These are phyloP conservation scores for Melanopsichium pennsylvanicum DNA, from an alignment of 1,284 basidiomycete genomes.

Conservation along the genomic window DNA sequence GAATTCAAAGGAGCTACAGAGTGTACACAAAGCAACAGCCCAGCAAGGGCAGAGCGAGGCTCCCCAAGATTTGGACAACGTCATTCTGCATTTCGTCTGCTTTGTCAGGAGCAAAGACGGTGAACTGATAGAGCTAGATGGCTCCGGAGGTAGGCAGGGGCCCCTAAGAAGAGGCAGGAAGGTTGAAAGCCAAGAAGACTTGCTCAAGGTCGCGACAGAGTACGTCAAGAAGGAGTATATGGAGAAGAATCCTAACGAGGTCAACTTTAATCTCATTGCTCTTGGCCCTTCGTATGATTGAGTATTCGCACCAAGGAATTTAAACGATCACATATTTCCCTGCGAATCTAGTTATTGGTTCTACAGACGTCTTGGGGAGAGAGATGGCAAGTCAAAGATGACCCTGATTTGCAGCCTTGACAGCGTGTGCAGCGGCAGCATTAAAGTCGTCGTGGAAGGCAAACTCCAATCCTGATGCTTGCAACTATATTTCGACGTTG, in stretches of 20 bases:
- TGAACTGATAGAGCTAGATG: constrained; percentile 61
- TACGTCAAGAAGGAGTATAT: constrained; percentile 61
- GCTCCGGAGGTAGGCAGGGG: constrained; percentile 51
- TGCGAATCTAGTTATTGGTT: too few species aligned
- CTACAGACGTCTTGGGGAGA: too few species aligned
- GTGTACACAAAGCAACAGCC: constrained; percentile 54
- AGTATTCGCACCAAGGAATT: background rate
- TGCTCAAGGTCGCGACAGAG: constrained; percentile 41
- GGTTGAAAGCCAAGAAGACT: constrained; percentile 37
- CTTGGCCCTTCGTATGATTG: constrained; percentile 37
- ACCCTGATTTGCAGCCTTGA: constrained; percentile 41
- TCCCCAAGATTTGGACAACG: constrained; percentile 56
- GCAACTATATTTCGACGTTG: constrained; percentile 2
- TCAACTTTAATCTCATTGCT: constrained; percentile 64
- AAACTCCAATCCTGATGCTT: constrained; percentile 33
- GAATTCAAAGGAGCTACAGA: constrained; percentile 42
- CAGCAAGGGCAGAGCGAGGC: constrained; percentile 58
- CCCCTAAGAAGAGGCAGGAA: constrained; percentile 49
- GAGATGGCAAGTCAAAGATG: constrained; percentile 16
- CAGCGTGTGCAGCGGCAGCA: constrained; percentile 49
- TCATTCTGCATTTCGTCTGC: constrained; percentile 64
- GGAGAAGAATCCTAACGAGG: constrained; percentile 51
- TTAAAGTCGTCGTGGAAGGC: constrained; percentile 52
- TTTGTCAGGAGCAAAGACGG: constrained; percentile 56
- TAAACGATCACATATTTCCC: too few species aligned